Percentiles rank a stretch among this genome's conserved stretches.
phyloP scores from a whole-genome alignment of 179 eudicot genomes.

The Gypsophila paniculata region DNA sequence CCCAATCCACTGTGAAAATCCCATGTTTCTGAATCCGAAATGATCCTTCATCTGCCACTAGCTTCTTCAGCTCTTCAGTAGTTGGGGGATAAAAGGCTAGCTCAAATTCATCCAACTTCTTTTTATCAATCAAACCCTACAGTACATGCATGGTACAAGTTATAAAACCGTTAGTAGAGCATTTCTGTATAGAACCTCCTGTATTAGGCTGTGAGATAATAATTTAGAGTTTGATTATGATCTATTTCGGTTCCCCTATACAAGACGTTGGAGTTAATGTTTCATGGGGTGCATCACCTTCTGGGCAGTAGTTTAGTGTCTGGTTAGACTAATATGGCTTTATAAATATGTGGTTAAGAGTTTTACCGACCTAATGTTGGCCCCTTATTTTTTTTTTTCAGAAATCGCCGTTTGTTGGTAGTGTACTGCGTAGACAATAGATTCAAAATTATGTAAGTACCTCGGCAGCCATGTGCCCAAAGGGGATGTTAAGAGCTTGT shows the following conservation, averaged over 20 bases:
- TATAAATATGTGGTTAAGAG: no score
- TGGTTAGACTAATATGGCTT: no score
- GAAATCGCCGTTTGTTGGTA: neutral
- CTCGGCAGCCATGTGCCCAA: constrained; percentile 19
- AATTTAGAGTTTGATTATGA: neutral
- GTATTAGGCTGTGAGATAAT: neutral
- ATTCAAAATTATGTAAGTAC: constrained; percentile 4
- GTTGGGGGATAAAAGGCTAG: constrained; percentile 25
- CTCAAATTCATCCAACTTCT: constrained; percentile 24
- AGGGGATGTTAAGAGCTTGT: constrained; percentile 18
- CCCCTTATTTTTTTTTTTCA: neutral
- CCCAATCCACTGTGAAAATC: constrained; percentile 22
- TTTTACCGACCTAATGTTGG: no score
- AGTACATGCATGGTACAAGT: neutral
- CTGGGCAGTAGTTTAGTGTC: no score
- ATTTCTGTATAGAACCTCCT: neutral
- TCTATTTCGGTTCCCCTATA: neutral
- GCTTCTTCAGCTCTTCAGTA: constrained; percentile 16
- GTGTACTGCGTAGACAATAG: neutral
- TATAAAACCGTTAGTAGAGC: neutral
- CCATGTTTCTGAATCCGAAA: constrained; percentile 18
- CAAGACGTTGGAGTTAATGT: neutral
- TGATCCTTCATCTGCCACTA: constrained; percentile 17
- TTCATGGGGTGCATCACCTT: neutral
- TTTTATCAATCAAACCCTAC: constrained; percentile 20